These are phyloP conservation scores for Hymenoscyphus linearis DNA, from an alignment of 2,329 filamentous ascomycete genomes.

Conservation along the genomic window DNA sequence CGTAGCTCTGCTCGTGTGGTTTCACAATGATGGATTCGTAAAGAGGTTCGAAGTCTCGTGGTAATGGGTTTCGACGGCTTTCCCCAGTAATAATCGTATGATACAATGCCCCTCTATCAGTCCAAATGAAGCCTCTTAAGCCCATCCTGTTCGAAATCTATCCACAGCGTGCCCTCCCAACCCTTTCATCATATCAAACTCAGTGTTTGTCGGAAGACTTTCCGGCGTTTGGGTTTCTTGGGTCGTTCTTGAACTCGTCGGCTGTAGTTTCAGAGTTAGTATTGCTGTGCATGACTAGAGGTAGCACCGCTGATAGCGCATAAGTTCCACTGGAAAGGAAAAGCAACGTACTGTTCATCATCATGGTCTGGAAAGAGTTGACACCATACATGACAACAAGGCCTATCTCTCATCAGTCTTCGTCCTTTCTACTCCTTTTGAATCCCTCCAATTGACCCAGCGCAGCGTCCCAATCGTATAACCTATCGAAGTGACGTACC, in stretches of 20 bases:
- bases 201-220: conserved; percentile 31
- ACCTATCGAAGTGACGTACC: conserved; percentile 55
- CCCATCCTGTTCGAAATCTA: not conserved
- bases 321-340: not conserved
- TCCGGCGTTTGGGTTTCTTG: conserved; percentile 65
- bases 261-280: conserved; percentile 44
- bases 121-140: not conserved
- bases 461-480: not conserved
- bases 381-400: conserved; percentile 84
- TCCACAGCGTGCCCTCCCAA: not conserved
- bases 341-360: conserved; percentile 71
- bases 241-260: conserved; percentile 96
- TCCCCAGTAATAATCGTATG: conserved; percentile 4
- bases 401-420: conserved; percentile 45
- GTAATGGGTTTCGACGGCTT: conserved; percentile 2
- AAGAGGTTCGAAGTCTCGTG: not conserved
- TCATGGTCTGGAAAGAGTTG: conserved; percentile 73
- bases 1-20: not conserved
- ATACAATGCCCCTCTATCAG: conserved; percentile 7
- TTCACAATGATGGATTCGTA: not conserved
- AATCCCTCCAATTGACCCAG: not conserved
- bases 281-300: not conserved
- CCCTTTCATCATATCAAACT: conserved; percentile 5
- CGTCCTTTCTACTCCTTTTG: not conserved
- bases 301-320: not conserved